Evolutionary conservation across 2,329 filamentous ascomycete species (phyloP).

Genomic region (Knufia fluminis): DNA sequence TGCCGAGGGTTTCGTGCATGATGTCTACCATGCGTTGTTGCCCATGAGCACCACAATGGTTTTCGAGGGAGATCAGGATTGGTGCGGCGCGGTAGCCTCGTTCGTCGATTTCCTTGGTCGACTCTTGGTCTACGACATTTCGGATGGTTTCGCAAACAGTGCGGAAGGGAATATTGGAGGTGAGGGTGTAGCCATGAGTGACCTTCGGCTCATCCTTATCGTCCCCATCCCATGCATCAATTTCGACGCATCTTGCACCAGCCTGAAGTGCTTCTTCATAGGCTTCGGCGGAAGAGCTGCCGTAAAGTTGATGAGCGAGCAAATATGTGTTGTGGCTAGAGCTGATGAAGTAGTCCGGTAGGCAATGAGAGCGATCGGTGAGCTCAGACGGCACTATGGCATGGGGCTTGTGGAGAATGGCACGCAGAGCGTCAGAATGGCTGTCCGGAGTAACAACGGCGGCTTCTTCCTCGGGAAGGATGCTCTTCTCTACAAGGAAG

Average conservation of each 20-base stretch:
- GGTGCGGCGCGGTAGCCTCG: slow-evolving; percentile 16
- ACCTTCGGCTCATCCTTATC: slow-evolving; percentile 21
- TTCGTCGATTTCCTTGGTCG: slow-evolving; percentile 6
- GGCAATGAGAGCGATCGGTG: slow-evolving; percentile 18
- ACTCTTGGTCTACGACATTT: slow-evolving; percentile 20
- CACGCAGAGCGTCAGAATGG: slow-evolving; percentile 11
- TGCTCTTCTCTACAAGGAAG: slow-evolving; percentile 16
- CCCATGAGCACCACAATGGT: slow-evolving; percentile 18
- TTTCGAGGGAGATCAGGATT: slow-evolving; percentile 20
- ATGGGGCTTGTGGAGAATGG: slow-evolving; percentile 18
- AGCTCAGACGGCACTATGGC: slow-evolving; percentile 16
- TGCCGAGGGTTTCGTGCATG: slow-evolving; percentile 20
- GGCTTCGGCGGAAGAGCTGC: slow-evolving; percentile 16
- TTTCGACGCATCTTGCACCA: slow-evolving; percentile 22
- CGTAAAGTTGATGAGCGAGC: slow-evolving; percentile 20
- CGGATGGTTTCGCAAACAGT: slow-evolving; percentile 21
- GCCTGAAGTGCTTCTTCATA: slow-evolving; percentile 17
- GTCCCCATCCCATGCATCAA: slow-evolving; percentile 22
- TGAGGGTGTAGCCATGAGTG: slow-evolving; percentile 22
- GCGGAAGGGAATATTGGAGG: slow-evolving; percentile 20
- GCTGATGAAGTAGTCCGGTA: slow-evolving; percentile 23
- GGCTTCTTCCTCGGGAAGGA: slow-evolving; percentile 17
- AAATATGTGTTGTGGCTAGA: slow-evolving; percentile 23
- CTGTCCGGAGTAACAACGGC: slow-evolving; percentile 12
- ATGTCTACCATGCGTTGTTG: slow-evolving; percentile 19